Evolutionary conservation across 2,329 filamentous ascomycete species (phyloP).

Genomic region (Beauveria asiatica): DNA sequence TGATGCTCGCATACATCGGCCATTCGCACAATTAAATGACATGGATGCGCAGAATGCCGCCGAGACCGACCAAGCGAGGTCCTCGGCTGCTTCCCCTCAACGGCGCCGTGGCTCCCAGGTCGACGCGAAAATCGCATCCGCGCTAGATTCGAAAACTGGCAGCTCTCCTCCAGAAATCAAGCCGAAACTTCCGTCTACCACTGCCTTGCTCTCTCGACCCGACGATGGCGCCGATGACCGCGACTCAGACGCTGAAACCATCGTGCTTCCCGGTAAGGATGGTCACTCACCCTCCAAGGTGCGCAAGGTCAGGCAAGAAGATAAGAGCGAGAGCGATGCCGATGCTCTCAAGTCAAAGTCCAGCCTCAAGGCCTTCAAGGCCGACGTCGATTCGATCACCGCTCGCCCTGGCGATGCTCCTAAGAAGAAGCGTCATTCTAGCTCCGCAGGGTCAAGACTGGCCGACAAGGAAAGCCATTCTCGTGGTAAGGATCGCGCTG

Average conservation of each 20-base stretch:
- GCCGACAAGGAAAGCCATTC: slow-evolving; percentile 31
- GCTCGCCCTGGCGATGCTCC: slow-evolving; percentile 8
- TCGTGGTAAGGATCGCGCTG: slow-evolving; percentile 36
- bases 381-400: slow-evolving; percentile 27
- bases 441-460: slow-evolving; percentile 18
- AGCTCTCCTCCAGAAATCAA: slow-evolving; percentile 11
- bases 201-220: slow-evolving; percentile 23
- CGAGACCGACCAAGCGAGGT: slow-evolving; percentile 54
- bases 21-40: slow-evolving; percentile 49
- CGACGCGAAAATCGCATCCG: slow-evolving; percentile 5
- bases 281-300: slow-evolving; percentile 55
- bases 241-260: slow-evolving; percentile 65
- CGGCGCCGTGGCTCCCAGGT: slow-evolving; percentile 15
- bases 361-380: slow-evolving; percentile 25
- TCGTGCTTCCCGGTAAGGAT: slow-evolving; percentile 58
- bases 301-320: slow-evolving; percentile 57
- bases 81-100: slow-evolving; percentile 43
- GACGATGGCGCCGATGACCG: slow-evolving; percentile 41
- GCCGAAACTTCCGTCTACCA: slow-evolving; percentile 19
- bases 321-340: slow-evolving; percentile 49
- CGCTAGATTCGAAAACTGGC: slow-evolving; percentile 7
- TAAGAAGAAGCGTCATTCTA: slow-evolving; percentile 43
- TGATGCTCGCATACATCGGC: slow-evolving; percentile 49
- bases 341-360: slow-evolving; percentile 25
- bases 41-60: slow-evolving; percentile 62